A percentile compares a stretch with the other conserved stretches of the same genome.
phyloP scores from a whole-genome alignment of 768 basidiomycete genomes.

The Leucosporidium scottii region DNA sequence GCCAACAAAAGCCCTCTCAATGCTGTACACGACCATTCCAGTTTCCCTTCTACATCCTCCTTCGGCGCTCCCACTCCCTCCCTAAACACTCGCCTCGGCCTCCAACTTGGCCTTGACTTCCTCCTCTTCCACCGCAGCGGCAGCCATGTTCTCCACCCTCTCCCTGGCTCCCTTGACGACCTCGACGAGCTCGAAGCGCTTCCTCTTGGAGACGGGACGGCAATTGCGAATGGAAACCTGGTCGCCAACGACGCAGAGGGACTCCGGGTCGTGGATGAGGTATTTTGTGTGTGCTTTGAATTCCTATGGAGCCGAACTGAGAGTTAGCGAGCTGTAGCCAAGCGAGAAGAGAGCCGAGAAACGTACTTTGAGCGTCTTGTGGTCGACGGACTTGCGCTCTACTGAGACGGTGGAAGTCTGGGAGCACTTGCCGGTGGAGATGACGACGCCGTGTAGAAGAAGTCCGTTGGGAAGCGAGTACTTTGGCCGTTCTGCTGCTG shows the following conservation, averaged over 20 bases:
- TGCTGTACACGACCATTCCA: no score
- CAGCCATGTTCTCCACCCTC: slow-evolving; percentile 3
- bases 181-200: slow-evolving; percentile 31
- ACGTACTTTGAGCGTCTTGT: slow-evolving; percentile 31
- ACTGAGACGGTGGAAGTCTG: slow-evolving; percentile 30
- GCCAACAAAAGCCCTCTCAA: no score
- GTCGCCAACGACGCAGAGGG: slow-evolving; percentile 24
- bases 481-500: slow-evolving; percentile 9
- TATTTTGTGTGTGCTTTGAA: slow-evolving; percentile 28
- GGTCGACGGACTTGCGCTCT: slow-evolving; percentile 27
- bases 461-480: slow-evolving; percentile 26
- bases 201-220: slow-evolving; percentile 28
- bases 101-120: not conserved
- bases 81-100: not conserved
- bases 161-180: slow-evolving; percentile 20
- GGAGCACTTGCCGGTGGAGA: slow-evolving; percentile 9
- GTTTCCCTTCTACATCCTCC: not conserved
- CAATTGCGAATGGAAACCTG: slow-evolving; percentile 32
- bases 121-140: not conserved
- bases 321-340: not conserved
- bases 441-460: slow-evolving; percentile 26
- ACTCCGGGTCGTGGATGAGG: slow-evolving; percentile 29
- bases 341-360: not conserved
- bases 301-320: slow-evolving; percentile 7
- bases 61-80: not conserved